Evolutionary conservation across 139 green algal species (phyloP), one percentile per base, ranked within the genome.

Genomic region (Chlamydomonas sp.): DNA sequence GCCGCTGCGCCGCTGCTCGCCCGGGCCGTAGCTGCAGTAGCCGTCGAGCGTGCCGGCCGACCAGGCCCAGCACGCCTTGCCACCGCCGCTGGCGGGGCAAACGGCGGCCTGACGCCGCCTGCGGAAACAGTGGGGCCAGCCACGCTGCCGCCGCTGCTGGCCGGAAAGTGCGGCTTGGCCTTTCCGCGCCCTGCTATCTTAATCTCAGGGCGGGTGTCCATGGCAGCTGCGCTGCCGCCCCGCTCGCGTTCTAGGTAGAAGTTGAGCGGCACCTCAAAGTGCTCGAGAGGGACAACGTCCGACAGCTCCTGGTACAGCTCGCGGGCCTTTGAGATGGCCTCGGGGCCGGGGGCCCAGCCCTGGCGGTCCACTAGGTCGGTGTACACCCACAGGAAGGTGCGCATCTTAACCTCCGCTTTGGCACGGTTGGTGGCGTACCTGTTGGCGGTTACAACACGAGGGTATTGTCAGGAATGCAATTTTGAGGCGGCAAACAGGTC

Each of bases 341-440:
- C 77, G 2, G 72, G 77, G 5, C 77, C 85, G 4, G 77, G 68
- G 12, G 69, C 18, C 68, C 57, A 78, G n/a, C 12, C 58, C 77
- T 87, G 67, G 16, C 80, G 77, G 14, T 83, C 77, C 8, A 88
- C 76, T 3, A 89, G 59, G n/a, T 78, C 76, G 59, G 79, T 74
- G 67, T 93, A 93, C 17, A 68, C 57, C 77, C 88, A 88, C 10
- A 93, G 88, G 12, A 93, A 79, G 49, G 90, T 93, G 49, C 78
- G 80, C 0, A 71, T 49, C 67, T 91, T 91, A 62, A 83, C 63
- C 63, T 91, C 90, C 1, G 88, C 88, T 76, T 93, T 93, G 85
- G 88, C 87, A 14, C 90, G 84, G 63, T 88, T 88, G 16, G 90
- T 93, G 14, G 90, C 88, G 77, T 93, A 91, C 90, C 90, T 93